Evolutionary conservation across 2,329 filamentous ascomycete genomes (phyloP).

Genomic region (Chaetomium sp.): DNA sequence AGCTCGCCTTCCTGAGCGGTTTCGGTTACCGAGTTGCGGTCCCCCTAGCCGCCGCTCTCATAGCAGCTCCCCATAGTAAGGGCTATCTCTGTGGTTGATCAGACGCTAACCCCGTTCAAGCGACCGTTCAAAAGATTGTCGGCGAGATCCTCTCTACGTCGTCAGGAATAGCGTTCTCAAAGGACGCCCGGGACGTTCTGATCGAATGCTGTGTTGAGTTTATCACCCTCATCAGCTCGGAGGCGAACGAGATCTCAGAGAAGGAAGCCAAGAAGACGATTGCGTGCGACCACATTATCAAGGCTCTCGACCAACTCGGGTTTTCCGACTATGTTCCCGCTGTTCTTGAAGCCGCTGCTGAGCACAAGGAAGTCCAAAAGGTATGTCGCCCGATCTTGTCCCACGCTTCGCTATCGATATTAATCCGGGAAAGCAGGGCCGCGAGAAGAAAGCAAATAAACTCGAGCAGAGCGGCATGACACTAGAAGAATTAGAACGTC

Average conservation of each 20-base stretch:
- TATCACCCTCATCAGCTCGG: constrained; percentile 95
- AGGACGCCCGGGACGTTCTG: constrained; percentile 87
- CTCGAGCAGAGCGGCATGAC: constrained; percentile 91
- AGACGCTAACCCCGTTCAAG: constrained; percentile 35
- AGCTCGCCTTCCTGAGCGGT: background rate
- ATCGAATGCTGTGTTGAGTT: constrained; percentile 99
- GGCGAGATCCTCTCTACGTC: constrained; percentile 80
- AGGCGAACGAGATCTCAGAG: constrained; percentile 98
- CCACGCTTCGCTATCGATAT: constrained; percentile 35
- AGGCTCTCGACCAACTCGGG: constrained; percentile 84
- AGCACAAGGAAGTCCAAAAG: constrained; percentile 91
- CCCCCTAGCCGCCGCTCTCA: constrained; percentile 1
- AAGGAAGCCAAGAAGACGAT: constrained; percentile 99
- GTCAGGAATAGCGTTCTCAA: constrained; percentile 76
- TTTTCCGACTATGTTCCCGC: constrained; percentile 89
- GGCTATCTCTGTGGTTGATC: background rate
- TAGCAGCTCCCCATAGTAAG: background rate
- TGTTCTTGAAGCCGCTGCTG: constrained; percentile 76
- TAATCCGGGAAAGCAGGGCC: constrained; percentile 59
- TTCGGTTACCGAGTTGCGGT: background rate
- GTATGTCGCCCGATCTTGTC: constrained; percentile 39
- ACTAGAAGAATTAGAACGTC: constrained; percentile 78
- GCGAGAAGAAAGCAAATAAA: constrained; percentile 96
- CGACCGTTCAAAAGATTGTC: constrained; percentile 78
- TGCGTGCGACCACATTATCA: constrained; percentile 94